A percentile compares a stretch with the other conserved stretches of the same genome.
phyloP scores from a whole-genome alignment of 1,284 basidiomycete species.

The Clitocybe nebularis region DNA sequence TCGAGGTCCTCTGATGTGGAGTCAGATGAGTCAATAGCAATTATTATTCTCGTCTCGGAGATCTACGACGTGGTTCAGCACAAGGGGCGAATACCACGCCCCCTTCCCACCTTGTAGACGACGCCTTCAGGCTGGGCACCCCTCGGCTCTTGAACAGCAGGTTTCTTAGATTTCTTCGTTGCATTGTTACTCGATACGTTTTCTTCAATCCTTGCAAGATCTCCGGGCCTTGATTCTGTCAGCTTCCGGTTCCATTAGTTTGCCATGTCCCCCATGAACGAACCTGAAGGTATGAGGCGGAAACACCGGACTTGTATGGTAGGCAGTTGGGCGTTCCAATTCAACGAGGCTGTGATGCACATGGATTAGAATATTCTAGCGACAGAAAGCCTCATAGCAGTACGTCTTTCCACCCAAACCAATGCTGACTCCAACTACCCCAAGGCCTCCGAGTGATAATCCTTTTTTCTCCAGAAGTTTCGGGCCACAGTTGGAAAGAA shows the following conservation, averaged over 20 bases:
- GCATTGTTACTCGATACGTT: slow-evolving; percentile 41
- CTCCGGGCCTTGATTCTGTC: slow-evolving; percentile 53
- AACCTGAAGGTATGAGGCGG: slow-evolving; percentile 85
- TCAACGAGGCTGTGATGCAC: slow-evolving; percentile 70
- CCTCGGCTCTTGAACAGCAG: slow-evolving; percentile 32
- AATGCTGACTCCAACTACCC: slow-evolving; percentile 66
- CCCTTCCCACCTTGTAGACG: slow-evolving; percentile 64
- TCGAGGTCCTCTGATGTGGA: slow-evolving; percentile 62
- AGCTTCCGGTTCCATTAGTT: slow-evolving; percentile 3
- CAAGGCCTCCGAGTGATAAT: slow-evolving; percentile 73
- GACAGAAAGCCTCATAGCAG: not conserved
- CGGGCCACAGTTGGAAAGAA: slow-evolving; percentile 81
- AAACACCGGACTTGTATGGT: slow-evolving; percentile 67
- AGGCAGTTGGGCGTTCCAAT: slow-evolving; percentile 79
- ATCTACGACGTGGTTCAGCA: slow-evolving; percentile 42
- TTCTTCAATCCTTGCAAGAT: slow-evolving; percentile 81
- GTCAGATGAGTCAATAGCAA: slow-evolving; percentile 67
- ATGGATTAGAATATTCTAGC: slow-evolving; percentile 8
- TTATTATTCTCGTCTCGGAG: slow-evolving; percentile 70
- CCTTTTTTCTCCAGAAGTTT: slow-evolving; percentile 87
- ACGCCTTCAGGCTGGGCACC: slow-evolving; percentile 63
- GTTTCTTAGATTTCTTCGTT: slow-evolving; percentile 50
- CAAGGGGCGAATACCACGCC: not conserved
- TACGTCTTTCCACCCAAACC: slow-evolving; percentile 91
- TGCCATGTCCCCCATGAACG: slow-evolving; percentile 10